Conservation (phyloP, 2,329 filamentous ascomycete genomes). For the Podosphaera aphanis region DNA sequence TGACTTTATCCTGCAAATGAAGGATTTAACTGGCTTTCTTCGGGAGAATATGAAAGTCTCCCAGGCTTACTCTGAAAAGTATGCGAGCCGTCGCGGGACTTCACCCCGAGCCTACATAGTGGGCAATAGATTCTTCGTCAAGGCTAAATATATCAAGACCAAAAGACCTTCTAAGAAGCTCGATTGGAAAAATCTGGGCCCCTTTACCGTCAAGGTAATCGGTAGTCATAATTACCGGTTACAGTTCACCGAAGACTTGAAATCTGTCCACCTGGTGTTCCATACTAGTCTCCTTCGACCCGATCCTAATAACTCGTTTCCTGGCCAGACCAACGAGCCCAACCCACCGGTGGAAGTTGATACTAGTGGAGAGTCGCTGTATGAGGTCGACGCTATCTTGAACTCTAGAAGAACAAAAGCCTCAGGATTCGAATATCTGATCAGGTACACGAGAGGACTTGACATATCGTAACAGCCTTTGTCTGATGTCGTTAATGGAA, state of each 20-base stretch:
- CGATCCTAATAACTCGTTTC: not conserved
- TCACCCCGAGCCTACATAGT: not conserved
- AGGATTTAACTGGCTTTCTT: not conserved
- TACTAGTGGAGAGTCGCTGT: not conserved
- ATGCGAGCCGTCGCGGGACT: not conserved
- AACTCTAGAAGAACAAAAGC: too few relatives aligned
- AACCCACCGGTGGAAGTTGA: not conserved
- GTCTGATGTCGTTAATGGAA: too few relatives aligned
- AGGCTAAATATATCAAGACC: constrained; percentile 1
- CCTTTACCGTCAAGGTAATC: not conserved
- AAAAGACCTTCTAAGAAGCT: constrained; percentile 1
- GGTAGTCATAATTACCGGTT: constrained; percentile 1
- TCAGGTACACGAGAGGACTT: too few relatives aligned
- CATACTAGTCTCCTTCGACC: constrained; percentile 2
- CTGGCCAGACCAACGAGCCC: not conserved
- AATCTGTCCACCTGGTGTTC: constrained; percentile 1
- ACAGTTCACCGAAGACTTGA: not conserved
- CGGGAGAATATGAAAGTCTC: constrained; percentile 1
- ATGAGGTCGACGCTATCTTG: too few relatives aligned
- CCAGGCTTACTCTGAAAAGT: not conserved
- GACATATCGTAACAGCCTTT: too few relatives aligned
- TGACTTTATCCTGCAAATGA: not conserved
- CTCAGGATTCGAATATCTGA: too few relatives aligned
- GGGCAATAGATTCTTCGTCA: not conserved
- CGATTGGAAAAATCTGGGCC: constrained; percentile 2